phyloP scores from a whole-genome alignment of 2,329 filamentous ascomycete species.

The Fusarium globosum region DNA sequence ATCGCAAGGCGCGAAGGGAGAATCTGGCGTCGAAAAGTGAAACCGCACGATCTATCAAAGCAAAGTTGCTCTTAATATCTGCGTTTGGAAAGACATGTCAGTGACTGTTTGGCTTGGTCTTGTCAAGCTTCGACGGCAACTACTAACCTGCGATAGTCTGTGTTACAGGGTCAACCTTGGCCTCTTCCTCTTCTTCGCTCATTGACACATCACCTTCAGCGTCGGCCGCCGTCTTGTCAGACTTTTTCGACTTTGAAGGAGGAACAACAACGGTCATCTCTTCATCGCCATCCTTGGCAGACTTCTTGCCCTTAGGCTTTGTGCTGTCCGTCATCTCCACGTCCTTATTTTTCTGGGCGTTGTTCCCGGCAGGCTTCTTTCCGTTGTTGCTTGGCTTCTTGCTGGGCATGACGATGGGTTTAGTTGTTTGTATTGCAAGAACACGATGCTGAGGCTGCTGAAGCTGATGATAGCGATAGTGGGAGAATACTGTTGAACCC shows the following conservation, averaged over 20 bases:
- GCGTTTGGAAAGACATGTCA: slow-evolving; percentile 37
- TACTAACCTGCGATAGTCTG: slow-evolving; percentile 70
- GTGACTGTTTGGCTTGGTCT: slow-evolving; percentile 13
- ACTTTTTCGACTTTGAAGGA: slow-evolving; percentile 73
- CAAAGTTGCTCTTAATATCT: slow-evolving; percentile 98
- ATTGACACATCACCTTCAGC: slow-evolving; percentile 78
- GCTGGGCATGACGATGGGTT: slow-evolving; percentile 68
- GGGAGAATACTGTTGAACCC: slow-evolving; percentile 24
- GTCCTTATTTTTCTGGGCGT: slow-evolving; percentile 70
- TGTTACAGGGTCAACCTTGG: slow-evolving; percentile 69
- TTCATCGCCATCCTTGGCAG: slow-evolving; percentile 74
- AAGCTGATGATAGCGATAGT: slow-evolving; percentile 34
- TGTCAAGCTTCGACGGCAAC: background rate
- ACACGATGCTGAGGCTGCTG: slow-evolving; percentile 20
- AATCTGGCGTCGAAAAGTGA: slow-evolving; percentile 94
- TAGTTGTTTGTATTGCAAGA: slow-evolving; percentile 12
- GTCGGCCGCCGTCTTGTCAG: slow-evolving; percentile 67
- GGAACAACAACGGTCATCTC: slow-evolving; percentile 87
- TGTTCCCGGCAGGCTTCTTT: slow-evolving; percentile 76
- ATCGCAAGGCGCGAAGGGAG: slow-evolving; percentile 90
- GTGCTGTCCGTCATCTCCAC: slow-evolving; percentile 77
- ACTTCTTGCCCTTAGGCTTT: slow-evolving; percentile 75
- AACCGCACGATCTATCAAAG: slow-evolving; percentile 90
- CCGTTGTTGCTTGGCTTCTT: slow-evolving; percentile 79
- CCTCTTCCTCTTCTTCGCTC: slow-evolving; percentile 68